phyloP scores from a whole-genome alignment of 768 basidiomycete genomes.

The Terana coerulea region DNA sequence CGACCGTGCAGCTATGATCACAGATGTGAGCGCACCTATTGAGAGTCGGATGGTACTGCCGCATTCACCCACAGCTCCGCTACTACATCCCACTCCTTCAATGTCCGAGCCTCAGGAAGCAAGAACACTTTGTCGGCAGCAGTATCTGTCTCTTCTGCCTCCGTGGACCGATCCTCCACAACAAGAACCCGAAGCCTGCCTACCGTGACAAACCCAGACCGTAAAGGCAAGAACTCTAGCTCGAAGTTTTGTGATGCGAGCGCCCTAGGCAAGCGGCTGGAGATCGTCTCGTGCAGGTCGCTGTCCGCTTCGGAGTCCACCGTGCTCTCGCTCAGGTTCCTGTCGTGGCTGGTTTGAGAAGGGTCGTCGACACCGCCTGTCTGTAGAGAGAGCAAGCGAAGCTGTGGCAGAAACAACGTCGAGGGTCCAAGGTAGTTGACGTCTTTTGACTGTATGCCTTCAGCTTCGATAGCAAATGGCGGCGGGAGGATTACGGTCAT shows the following conservation, averaged over 20 bases:
- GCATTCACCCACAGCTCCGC: slow-evolving; percentile 65
- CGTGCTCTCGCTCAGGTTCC: slow-evolving; percentile 18
- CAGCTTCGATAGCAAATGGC: slow-evolving; percentile 13
- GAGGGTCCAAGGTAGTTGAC: slow-evolving; percentile 28
- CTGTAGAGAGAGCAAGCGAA: slow-evolving; percentile 17
- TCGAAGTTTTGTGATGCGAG: slow-evolving; percentile 55
- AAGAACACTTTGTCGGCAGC: slow-evolving; percentile 22
- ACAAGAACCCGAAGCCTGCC: slow-evolving; percentile 74
- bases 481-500: slow-evolving; percentile 19
- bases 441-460: slow-evolving; percentile 1
- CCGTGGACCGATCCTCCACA: slow-evolving; percentile 48
- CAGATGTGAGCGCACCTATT: too few species aligned
- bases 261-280: slow-evolving; percentile 5
- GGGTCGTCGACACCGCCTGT: background rate
- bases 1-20: too few species aligned
- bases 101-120: slow-evolving; percentile 34
- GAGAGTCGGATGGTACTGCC: too few species aligned
- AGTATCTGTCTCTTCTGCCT: slow-evolving; percentile 26
- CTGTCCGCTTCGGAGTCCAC: slow-evolving; percentile 21
- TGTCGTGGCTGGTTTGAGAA: slow-evolving; percentile 11
- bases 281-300: slow-evolving; percentile 14
- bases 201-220: slow-evolving; percentile 55
- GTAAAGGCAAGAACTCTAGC: slow-evolving; percentile 55
- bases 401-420: slow-evolving; percentile 23
- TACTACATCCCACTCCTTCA: slow-evolving; percentile 72